These are phyloP conservation scores for Tolypocladium inflatum DNA, from an alignment of 2,329 filamentous ascomycete genomes.

Conservation along the genomic window DNA sequence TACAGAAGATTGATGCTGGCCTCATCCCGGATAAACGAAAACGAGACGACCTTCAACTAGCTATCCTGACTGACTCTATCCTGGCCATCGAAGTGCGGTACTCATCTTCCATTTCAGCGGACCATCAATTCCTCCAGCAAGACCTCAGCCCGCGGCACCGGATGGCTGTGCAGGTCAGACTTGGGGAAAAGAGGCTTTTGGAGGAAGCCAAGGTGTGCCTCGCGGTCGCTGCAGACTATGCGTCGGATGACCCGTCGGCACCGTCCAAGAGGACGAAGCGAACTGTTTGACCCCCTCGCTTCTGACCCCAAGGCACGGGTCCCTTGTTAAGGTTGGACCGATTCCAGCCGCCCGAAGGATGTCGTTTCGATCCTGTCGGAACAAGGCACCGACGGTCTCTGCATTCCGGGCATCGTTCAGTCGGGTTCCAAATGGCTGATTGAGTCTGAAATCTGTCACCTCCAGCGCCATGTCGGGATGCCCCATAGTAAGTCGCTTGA, in stretches of 20 bases:
- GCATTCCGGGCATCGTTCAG: not conserved
- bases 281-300: conserved; percentile 7
- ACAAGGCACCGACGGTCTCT: not conserved
- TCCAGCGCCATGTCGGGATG: not conserved
- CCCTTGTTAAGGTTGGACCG: not conserved
- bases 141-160: conserved; percentile 25
- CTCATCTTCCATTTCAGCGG: conserved; percentile 29
- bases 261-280: conserved; percentile 20
- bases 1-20: conserved; percentile 33
- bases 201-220: conserved; percentile 36
- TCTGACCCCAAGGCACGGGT: not conserved
- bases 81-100: conserved; percentile 30
- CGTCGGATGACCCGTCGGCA: conserved; percentile 10
- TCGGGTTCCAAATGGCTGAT: not conserved
- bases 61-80: conserved; percentile 28
- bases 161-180: conserved; percentile 59
- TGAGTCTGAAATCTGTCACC: not conserved
- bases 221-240: conserved; percentile 13
- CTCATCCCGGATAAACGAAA: conserved; percentile 38
- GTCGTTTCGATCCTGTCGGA: no score
- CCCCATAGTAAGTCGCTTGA: not conserved
- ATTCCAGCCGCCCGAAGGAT: not conserved
- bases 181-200: conserved; percentile 64
- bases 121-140: conserved; percentile 25
- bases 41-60: conserved; percentile 35